These are phyloP conservation scores for Pseudopyricularia javanii DNA, from an alignment of 2,329 filamentous ascomycete species.

Conservation along the genomic window DNA sequence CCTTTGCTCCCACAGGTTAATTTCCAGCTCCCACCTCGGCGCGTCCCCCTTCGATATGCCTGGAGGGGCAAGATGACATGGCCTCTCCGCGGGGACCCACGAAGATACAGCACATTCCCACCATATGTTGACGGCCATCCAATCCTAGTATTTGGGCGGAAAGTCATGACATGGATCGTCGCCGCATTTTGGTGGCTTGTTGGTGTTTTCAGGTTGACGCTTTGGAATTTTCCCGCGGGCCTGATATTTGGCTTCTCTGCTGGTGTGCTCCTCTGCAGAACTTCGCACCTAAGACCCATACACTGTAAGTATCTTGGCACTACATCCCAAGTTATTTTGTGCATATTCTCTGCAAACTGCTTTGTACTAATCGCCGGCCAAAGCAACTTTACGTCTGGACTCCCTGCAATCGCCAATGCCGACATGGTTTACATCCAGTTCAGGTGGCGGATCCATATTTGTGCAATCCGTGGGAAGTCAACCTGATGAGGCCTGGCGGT, in stretches of 20 bases:
- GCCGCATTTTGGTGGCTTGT: background rate
- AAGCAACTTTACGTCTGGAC: background rate
- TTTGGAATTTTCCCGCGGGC: background rate
- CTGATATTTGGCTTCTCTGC: background rate
- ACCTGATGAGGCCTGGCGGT: background rate
- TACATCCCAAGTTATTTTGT: background rate
- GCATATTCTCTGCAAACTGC: background rate
- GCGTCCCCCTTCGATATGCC: background rate
- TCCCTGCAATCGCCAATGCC: background rate
- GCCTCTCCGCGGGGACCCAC: constrained; percentile 2
- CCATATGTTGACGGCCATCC: background rate
- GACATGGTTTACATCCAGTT: background rate
- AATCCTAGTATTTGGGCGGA: background rate
- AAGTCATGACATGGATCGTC: background rate
- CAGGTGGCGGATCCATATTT: background rate
- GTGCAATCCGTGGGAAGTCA: background rate
- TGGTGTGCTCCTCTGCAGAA: background rate
- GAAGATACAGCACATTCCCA: constrained; percentile 3
- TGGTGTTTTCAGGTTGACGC: background rate
- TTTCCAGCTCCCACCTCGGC: background rate
- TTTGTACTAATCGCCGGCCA: background rate
- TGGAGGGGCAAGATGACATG: constrained; percentile 2
- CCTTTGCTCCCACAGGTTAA: background rate
- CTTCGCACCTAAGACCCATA: background rate
- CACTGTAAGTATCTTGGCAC: background rate